A percentile compares a stretch with the other conserved stretches of the same genome.
Conservation (phyloP, 495 filamentous ascomycete species). For the Penicillium longicatenatum region DNA sequence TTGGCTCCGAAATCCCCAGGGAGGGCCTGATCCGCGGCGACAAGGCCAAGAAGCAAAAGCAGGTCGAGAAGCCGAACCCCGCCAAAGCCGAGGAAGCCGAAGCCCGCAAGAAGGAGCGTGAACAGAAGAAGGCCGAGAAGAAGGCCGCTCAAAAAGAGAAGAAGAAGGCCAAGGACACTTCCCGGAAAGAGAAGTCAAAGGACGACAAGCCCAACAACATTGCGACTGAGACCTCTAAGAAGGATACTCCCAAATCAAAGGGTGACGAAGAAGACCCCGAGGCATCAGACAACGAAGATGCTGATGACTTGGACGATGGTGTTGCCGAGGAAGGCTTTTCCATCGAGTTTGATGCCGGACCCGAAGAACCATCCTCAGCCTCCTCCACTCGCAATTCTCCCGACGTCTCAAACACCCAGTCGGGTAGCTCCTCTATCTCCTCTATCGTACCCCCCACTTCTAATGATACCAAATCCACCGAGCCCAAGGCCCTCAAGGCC, state of each 20-base stretch:
- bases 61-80: conserved; percentile 31
- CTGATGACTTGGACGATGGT: conserved; percentile 38
- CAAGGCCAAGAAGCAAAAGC: conserved; percentile 38
- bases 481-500: conserved; percentile 46
- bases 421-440: conserved; percentile 71
- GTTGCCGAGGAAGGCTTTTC: conserved; percentile 49
- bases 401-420: conserved; percentile 59
- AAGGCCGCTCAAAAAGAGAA: conserved; percentile 51
- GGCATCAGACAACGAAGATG: conserved; percentile 28
- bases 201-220: conserved; percentile 36
- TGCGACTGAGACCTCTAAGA: conserved; percentile 19
- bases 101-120: conserved; percentile 44
- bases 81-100: conserved; percentile 42
- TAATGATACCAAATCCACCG: conserved; percentile 37
- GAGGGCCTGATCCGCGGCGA: conserved; percentile 44
- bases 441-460: conserved; percentile 60
- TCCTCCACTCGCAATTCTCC: conserved; percentile 62
- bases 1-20: conserved; percentile 44
- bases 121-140: conserved; percentile 53
- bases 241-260: conserved; percentile 22
- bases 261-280: conserved; percentile 35
- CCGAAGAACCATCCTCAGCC: conserved; percentile 47
- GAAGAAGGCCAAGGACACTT: conserved; percentile 47
- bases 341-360: conserved; percentile 41
- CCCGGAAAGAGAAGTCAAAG: conserved; percentile 47